Conservation (phyloP, 2,329 filamentous ascomycete genomes). For the Trichophyton schoenleinii region DNA sequence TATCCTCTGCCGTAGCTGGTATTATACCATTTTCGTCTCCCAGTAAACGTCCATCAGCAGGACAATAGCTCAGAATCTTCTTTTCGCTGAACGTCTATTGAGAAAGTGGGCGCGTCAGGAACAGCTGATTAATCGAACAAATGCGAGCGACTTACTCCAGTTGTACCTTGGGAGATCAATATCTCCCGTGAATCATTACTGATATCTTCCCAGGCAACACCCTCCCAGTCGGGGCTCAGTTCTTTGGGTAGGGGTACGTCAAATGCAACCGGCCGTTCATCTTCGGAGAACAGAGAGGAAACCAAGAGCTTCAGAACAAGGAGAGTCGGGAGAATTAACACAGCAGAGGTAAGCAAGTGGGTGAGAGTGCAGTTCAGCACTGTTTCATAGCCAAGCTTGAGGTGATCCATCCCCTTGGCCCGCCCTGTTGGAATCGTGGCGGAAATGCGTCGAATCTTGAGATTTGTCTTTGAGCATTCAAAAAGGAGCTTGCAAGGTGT, state of each 20-base stretch:
- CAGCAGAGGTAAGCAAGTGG: conserved; percentile 7
- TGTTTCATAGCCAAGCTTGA: conserved; percentile 5
- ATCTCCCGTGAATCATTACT: conserved; percentile 24
- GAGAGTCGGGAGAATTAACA: conserved; percentile 4
- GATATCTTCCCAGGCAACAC: conserved; percentile 26
- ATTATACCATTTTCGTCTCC: conserved; percentile 51
- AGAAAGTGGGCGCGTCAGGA: background rate
- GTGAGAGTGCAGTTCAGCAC: background rate
- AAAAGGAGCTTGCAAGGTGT: background rate
- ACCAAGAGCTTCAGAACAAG: conserved; percentile 7
- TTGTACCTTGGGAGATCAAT: conserved; percentile 24
- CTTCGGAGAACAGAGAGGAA: conserved; percentile 11
- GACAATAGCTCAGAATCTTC: conserved; percentile 44
- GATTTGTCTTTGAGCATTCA: background rate
- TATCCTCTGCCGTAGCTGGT: conserved; percentile 60
- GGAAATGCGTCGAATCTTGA: background rate
- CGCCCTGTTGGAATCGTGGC: background rate
- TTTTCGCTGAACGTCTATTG: conserved; percentile 28
- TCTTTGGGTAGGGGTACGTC: conserved; percentile 28
- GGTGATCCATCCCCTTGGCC: conserved; percentile 7
- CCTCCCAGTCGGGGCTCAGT: conserved; percentile 21
- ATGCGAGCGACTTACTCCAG: conserved; percentile 23
- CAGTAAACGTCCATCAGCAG: conserved; percentile 75
- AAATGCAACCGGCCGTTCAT: conserved; percentile 27
- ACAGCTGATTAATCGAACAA: background rate